Percentiles rank a stretch among this genome's conserved stretches.
Conservation (phyloP, 2,329 filamentous ascomycete species). For the Fusarium newnesense region DNA sequence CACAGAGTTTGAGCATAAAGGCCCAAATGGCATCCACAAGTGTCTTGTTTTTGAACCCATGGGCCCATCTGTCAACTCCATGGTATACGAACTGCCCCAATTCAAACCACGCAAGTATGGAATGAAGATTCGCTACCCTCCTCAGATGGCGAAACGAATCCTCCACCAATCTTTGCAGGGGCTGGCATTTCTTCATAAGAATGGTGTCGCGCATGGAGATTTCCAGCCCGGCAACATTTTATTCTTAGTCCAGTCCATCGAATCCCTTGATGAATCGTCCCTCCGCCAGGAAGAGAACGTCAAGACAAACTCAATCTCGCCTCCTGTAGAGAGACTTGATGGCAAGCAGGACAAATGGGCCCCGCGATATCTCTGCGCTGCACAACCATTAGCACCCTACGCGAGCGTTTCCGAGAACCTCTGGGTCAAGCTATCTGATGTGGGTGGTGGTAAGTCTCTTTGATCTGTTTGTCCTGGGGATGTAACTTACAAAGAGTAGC, state of each 20-base stretch:
- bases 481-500: neutral
- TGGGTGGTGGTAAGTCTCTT: constrained; percentile 9
- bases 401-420: neutral
- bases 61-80: constrained; percentile 43
- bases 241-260: neutral
- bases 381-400: neutral
- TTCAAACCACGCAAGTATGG: neutral
- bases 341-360: constrained; percentile 20
- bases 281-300: constrained; percentile 3
- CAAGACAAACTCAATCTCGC: neutral
- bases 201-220: constrained; percentile 9
- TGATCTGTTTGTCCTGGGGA: neutral
- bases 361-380: constrained; percentile 7
- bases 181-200: neutral
- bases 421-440: constrained; percentile 13
- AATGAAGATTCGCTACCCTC: constrained; percentile 15
- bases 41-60: constrained; percentile 48
- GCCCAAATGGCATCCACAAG: constrained; percentile 47
- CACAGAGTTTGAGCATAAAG: constrained; percentile 44
- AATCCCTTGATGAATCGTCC: neutral
- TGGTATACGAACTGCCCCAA: constrained; percentile 12
- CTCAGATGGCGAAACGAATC: constrained; percentile 11
- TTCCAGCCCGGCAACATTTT: constrained; percentile 21
- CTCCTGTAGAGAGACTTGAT: constrained; percentile 10
- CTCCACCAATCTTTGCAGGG: constrained; percentile 13